Evolutionary conservation across 805 yeast genomes (phyloP).

Genomic region (Candida tibetensis): DNA sequence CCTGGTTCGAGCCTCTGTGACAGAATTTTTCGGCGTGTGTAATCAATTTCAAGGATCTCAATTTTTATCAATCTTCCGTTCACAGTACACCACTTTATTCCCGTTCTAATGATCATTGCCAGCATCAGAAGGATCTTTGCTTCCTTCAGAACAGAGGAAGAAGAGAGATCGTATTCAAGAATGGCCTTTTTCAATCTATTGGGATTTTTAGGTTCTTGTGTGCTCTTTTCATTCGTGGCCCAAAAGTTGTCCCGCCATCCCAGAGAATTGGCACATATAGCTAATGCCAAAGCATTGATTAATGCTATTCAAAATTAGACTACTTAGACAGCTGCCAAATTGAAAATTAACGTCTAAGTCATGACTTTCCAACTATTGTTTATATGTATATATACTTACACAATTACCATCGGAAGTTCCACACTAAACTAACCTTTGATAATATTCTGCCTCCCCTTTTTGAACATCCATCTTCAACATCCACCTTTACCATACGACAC

Average conservation of each 20-base stretch:
- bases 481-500: no score
- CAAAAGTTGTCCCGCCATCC: constrained; percentile 47
- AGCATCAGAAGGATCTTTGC: constrained; percentile 77
- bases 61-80: no score
- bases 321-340: neutral
- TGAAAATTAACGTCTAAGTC: neutral
- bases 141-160: constrained; percentile 82
- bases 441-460: no score
- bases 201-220: constrained; percentile 81
- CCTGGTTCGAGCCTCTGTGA: no score
- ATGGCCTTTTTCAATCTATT: constrained; percentile 73
- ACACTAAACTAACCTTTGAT: neutral
- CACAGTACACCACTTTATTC: no score
- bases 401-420: no score
- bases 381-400: no score
- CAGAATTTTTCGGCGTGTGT: no score
- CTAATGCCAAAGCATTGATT: constrained; percentile 25
- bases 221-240: constrained; percentile 75
- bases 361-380: no score
- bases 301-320: constrained; percentile 18
- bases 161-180: constrained; percentile 72
- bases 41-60: no score
- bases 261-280: constrained; percentile 27
- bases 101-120: constrained; percentile 67
- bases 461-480: no score